Base-by-base conservation (phyloP, 2,329 filamentous ascomycete species). In the Microcyclospora pomicola region DNA sequence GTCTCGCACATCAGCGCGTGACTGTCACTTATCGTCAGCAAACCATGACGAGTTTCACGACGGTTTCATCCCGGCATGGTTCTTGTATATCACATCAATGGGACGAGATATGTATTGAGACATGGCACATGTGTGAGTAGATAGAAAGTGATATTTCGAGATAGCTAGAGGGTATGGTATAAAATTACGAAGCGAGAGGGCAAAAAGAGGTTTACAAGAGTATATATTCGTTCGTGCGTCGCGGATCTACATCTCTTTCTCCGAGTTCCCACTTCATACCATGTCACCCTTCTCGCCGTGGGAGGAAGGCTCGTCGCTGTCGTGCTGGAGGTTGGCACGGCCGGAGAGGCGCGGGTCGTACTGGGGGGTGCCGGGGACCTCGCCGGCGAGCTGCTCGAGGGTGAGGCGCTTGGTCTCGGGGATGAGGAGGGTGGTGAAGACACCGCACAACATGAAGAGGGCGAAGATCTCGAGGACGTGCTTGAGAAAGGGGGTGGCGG, bases 381-480 rank as follows among this genome's bases (percentile, higher is more conserved):
- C 80, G 9, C 77, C 78, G 1, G 77, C 71, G 11, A 84, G 64
- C 49, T 81, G 73, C 56, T 85, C 83, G 31, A 91, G 64, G 0
- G 81, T 84, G 56, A 75, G 68, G 1, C 79, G 51, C 63, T 80
- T 85, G 42, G 43, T 86, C 61, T 86, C 82, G 0, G 81, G 81
- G 15, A 87, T 76, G n/a, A 88, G 61, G 3, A 86, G 63, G 1
- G 77, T 77, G 2, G 75, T 74, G 34, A 83, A 59, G 34, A 73
- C 71, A 28, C 83, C 83, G 36, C 72, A 69, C 5, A 87, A 66
- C 82, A 86, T 87, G 65, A 88, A 86, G 9, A 84, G 66, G 0
- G 80, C 80, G 58, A 83, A 86, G 29, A 86, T 80, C 55, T 84
- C 70, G 65, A 88, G 77, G 29, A 87, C 71, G 40, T 80, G 75